Evolutionary conservation across 352 stramenopile species (phyloP).

Genomic region (Pythium dissimile): DNA sequence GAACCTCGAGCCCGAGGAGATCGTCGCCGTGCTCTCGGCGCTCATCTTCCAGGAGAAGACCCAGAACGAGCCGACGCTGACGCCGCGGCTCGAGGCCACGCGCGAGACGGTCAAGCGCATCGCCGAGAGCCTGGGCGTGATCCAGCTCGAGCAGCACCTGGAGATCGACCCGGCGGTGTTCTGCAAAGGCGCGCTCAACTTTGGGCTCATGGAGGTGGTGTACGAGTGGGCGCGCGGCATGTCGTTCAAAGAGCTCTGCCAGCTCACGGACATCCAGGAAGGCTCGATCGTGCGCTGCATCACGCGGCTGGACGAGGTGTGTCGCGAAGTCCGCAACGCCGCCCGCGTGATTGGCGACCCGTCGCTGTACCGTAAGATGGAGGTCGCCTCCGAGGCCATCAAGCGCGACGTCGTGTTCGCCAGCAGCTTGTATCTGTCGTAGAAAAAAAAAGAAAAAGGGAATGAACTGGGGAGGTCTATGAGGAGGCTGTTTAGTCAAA

Average conservation of each 20-base stretch:
- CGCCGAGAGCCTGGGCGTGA: conserved; percentile 70
- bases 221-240: conserved; percentile 98
- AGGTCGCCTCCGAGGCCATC: conserved; percentile 95
- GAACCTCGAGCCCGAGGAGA: conserved; percentile 95
- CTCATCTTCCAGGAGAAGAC: conserved; percentile 97
- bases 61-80: conserved; percentile 72
- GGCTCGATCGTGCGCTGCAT: conserved; percentile 97
- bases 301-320: conserved; percentile 97
- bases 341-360: conserved; percentile 94
- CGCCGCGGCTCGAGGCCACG: conserved; percentile 60
- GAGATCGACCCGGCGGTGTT: conserved; percentile 92
- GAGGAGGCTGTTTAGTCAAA: conserved; percentile 23
- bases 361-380: conserved; percentile 96
- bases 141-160: conserved; percentile 79
- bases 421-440: conserved; percentile 92
- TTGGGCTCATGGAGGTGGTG: conserved; percentile 93
- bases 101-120: conserved; percentile 89
- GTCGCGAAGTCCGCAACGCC: conserved; percentile 95
- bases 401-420: conserved; percentile 98
- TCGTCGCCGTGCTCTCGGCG: conserved; percentile 94
- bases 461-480: conserved; percentile 2
- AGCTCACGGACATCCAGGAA: conserved; percentile 96
- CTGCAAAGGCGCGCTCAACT: conserved; percentile 92
- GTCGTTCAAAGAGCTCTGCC: conserved; percentile 95
- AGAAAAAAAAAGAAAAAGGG: conserved; percentile 3